A percentile compares a stretch with the other conserved stretches of the same genome.
These are phyloP conservation scores for Leishmania tropica DNA, from an alignment of 208 protist genomes.

Conservation along the genomic window DNA sequence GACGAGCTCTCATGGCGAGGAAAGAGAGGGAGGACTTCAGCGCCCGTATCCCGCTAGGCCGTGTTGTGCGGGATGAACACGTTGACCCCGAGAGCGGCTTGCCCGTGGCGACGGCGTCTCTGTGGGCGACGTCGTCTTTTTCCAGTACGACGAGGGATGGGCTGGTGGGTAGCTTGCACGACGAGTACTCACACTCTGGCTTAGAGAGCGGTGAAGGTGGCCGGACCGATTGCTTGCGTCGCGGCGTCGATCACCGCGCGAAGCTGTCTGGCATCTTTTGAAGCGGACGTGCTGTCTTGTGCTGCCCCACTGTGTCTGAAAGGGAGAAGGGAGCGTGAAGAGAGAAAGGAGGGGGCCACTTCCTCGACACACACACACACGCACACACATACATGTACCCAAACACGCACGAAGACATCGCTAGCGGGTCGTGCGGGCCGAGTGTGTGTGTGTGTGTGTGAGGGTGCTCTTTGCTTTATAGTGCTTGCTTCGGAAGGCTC, in stretches of 20 bases:
- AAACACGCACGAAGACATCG: not conserved
- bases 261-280: conserved; percentile 15
- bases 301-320: not conserved
- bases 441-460: no score
- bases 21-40: not conserved
- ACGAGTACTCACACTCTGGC: not conserved
- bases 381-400: not conserved
- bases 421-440: no score
- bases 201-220: not conserved
- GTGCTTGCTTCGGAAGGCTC: no score
- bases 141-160: conserved; percentile 5
- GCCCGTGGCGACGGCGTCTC: not conserved
- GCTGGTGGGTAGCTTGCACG: conserved; percentile 18
- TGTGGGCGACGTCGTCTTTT: not conserved
- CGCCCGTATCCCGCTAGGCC: not conserved
- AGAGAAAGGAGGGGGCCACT: not conserved
- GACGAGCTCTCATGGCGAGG: conserved; percentile 9
- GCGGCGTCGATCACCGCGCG: not conserved
- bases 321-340: not conserved
- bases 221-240: not conserved
- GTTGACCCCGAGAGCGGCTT: not conserved
- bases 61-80: conserved; percentile 2
- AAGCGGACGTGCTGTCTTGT: not conserved
- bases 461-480: not conserved
- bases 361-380: not conserved